Conservation (phyloP, 2,329 filamentous ascomycete genomes). For the Colletotrichum trifolii region DNA sequence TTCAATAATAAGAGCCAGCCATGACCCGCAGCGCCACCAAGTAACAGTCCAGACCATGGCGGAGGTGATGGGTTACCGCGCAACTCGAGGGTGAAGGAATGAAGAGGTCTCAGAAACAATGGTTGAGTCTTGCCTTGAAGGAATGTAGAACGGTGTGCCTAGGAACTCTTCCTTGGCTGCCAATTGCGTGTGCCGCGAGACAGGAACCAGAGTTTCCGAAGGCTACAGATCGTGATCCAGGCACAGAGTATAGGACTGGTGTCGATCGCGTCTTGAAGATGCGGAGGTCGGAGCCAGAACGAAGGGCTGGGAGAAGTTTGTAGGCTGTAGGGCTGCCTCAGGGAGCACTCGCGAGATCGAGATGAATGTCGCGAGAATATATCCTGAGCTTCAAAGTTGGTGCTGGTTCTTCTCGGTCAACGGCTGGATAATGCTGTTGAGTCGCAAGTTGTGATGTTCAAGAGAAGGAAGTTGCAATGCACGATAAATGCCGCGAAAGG, state of each 20-base stretch:
- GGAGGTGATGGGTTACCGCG: slow-evolving; percentile 26
- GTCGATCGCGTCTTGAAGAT: slow-evolving; percentile 15
- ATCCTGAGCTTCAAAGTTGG: no score
- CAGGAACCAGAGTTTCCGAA: slow-evolving; percentile 10
- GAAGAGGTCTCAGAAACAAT: slow-evolving; percentile 32
- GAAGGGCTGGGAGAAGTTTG: slow-evolving; percentile 1
- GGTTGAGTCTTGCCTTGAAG: slow-evolving; percentile 31
- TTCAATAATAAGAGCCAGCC: slow-evolving; percentile 13
- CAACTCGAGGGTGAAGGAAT: slow-evolving; percentile 34
- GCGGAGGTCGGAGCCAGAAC: slow-evolving; percentile 1
- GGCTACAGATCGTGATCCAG: slow-evolving; percentile 10
- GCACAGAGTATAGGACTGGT: neutral
- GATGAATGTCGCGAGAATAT: neutral
- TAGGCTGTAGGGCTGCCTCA: neutral
- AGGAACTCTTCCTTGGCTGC: slow-evolving; percentile 13
- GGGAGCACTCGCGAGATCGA: neutral
- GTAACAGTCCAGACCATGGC: slow-evolving; percentile 12
- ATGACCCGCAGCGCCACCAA: slow-evolving; percentile 1
- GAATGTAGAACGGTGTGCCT: slow-evolving; percentile 33
- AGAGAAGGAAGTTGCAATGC: slow-evolving; percentile 22
- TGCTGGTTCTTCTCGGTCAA: no score
- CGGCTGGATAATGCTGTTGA: no score
- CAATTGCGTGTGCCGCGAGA: neutral
- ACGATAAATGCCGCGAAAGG: slow-evolving; percentile 29
- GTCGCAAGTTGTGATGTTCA: slow-evolving; percentile 4